phyloP scores from a whole-genome alignment of 768 basidiomycete genomes.

The Panaeolus cyanescens region DNA sequence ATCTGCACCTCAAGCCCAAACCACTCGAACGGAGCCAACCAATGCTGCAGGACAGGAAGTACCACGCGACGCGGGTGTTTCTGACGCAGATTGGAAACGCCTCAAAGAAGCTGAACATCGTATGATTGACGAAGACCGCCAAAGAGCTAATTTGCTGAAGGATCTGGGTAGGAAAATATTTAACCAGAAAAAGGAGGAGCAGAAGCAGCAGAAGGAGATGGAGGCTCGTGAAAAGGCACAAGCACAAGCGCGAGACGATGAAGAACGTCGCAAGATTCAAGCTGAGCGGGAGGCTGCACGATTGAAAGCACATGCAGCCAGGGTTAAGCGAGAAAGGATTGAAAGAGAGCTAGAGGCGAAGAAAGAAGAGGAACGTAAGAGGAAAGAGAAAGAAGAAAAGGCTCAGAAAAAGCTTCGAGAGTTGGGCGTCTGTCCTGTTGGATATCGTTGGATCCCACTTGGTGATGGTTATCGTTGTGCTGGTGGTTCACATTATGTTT shows the following conservation, averaged over 20 bases:
- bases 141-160: constrained; percentile 15
- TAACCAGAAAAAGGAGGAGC: constrained; percentile 16
- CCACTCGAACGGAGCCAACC: constrained; percentile 6
- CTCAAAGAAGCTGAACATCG: constrained; percentile 42
- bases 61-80: constrained; percentile 51
- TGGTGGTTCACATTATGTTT: constrained; percentile 25
- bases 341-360: constrained; percentile 11
- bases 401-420: constrained; percentile 40
- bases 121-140: constrained; percentile 28
- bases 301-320: constrained; percentile 17
- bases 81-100: constrained; percentile 52
- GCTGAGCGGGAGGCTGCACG: constrained; percentile 28
- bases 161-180: constrained; percentile 22
- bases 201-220: constrained; percentile 21
- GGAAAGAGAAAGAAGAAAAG: constrained; percentile 39
- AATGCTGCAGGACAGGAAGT: constrained; percentile 6
- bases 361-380: constrained; percentile 20
- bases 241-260: constrained; percentile 26
- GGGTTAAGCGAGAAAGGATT: constrained; percentile 16
- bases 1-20: constrained; percentile 5
- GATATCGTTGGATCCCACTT: constrained; percentile 23
- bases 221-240: constrained; percentile 21
- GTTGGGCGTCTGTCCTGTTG: constrained; percentile 46
- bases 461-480: constrained; percentile 26
- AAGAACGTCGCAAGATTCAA: constrained; percentile 28